A percentile compares a stretch with the other conserved stretches of the same genome.
phyloP scores from a whole-genome alignment of 805 yeast species.

The Saturnispora ahearnii region DNA sequence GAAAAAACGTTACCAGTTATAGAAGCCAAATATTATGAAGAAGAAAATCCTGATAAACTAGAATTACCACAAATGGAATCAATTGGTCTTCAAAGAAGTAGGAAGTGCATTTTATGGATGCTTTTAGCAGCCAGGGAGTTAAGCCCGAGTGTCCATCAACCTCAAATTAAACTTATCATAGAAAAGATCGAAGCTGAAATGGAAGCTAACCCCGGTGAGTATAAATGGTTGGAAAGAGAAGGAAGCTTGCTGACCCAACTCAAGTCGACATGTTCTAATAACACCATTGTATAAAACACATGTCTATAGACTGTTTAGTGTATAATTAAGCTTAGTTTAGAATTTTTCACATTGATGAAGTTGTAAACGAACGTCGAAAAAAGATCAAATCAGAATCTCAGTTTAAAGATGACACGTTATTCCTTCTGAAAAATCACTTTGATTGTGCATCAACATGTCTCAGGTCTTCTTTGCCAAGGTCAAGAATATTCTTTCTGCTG shows the following conservation, averaged over 20 bases:
- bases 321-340: neutral
- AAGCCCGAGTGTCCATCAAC: conserved; percentile 29
- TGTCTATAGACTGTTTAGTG: neutral
- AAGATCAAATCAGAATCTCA: neutral
- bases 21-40: conserved; percentile 25
- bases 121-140: conserved; percentile 68
- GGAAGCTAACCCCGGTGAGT: conserved; percentile 2
- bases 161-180: conserved; percentile 20
- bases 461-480: conserved; percentile 47
- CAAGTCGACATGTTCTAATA: conserved; percentile 7
- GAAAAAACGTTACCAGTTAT: neutral
- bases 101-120: conserved; percentile 75
- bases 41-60: conserved; percentile 26
- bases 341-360: neutral
- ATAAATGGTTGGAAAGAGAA: conserved; percentile 22
- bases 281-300: neutral
- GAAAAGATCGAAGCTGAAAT: conserved; percentile 18
- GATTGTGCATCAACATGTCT: conserved; percentile 19
- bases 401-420: neutral
- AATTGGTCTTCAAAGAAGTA: conserved; percentile 48
- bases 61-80: conserved; percentile 32
- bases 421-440: neutral
- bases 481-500: conserved; percentile 62
- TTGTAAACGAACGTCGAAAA: neutral
- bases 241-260: conserved; percentile 19